These are phyloP conservation scores for Aureobasidium sp. DNA, from an alignment of 2,329 filamentous ascomycete genomes.

Conservation along the genomic window DNA sequence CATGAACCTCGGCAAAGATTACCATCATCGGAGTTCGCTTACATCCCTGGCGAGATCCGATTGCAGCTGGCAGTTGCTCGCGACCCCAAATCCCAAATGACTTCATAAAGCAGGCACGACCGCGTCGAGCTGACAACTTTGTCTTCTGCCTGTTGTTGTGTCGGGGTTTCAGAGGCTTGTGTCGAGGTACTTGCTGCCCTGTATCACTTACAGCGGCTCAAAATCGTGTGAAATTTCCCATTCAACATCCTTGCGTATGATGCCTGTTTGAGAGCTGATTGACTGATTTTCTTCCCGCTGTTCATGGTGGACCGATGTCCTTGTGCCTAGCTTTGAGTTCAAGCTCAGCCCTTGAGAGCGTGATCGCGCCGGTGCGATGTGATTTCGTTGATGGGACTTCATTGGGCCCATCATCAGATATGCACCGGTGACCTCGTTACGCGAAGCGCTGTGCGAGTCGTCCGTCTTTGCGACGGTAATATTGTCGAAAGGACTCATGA, in stretches of 20 bases:
- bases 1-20: background rate
- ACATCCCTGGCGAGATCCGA: background rate
- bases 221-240: conserved; percentile 8
- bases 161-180: background rate
- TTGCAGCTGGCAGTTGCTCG: background rate
- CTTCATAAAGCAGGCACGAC: background rate
- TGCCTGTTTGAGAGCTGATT: conserved; percentile 2
- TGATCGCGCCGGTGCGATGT: background rate
- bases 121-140: background rate
- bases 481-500: conserved; percentile 17
- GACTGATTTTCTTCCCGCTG: background rate
- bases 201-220: background rate
- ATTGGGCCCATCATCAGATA: conserved; percentile 12
- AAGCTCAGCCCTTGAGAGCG: background rate
- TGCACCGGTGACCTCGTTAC: conserved; percentile 1
- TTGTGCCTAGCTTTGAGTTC: conserved; percentile 5
- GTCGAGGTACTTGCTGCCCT: background rate
- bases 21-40: background rate
- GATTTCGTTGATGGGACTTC: background rate
- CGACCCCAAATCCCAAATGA: background rate
- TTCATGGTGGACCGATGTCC: conserved; percentile 8
- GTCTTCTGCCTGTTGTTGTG: background rate
- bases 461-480: background rate
- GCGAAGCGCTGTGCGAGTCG: conserved; percentile 4
- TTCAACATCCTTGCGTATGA: conserved; percentile 12